Base-by-base conservation (phyloP, 2,329 filamentous ascomycete species). In the Fusarium tupiense region DNA sequence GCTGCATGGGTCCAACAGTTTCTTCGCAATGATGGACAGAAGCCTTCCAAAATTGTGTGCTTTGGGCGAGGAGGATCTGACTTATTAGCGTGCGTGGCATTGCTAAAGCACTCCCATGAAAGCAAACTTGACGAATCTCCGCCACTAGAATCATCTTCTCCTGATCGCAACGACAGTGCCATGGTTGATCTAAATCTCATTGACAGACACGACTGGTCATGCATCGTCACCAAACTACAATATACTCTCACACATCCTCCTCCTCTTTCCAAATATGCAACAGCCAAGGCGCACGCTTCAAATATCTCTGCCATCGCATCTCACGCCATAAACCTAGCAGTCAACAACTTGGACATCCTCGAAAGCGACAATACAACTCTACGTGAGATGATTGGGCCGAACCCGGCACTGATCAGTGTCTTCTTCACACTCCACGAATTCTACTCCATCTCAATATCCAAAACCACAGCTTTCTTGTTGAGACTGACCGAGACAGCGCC, bases 201-300 rank as follows among this genome's bases (percentile, higher is more conserved):
- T 11, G 65, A 67, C 11, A 49, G 19, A 3, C 46, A 68, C 35
- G 54, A 54, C 4, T 68, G 65, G 65, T 38, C 63, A 20, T 22
- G 10, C 3, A 38, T 68, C 6, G 19, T 61, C 24, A 24, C 47
- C 22, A 68, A 67, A 61, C 47, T 68, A 43, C 47, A 54, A 38
- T 10, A 54, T 4, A 68, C 35, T 16, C 54, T 68, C 12, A 68
- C 65, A 19, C 22, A 53, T 16, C 7, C 65, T 38, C 65, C 65
- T 11, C 17, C 63, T 24, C 63, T 68, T 49, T 67, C 63, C 1
- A 68, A 67, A 67, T 68, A 67, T 11, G 65, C 65, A 0, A 68
- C 46, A 20, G 63, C 41, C 3, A 68, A 68, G 40, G 65, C 65
- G 6, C 47, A n/a, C 9, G 54, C 65, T 49, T 47, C 64, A n/a